Base-by-base conservation (phyloP, 306 rosid genomes). In the Cyclanthera cordifolia region DNA sequence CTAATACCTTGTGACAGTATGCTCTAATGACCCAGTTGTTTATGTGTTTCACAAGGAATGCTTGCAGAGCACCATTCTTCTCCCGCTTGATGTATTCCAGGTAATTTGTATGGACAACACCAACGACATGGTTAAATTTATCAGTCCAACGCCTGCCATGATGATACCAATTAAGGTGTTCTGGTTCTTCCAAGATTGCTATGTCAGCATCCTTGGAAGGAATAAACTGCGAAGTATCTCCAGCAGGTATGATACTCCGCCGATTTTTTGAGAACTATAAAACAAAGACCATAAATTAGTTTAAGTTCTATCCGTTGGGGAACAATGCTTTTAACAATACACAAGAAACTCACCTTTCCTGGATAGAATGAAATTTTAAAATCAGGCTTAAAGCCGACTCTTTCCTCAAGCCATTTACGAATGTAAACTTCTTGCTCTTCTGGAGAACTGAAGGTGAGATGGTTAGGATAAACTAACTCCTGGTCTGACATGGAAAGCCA, bases 161-260 rank as follows among this genome's bases (percentile, higher is more conserved):
- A 82, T 90, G 97, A 79, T 94, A 94, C 99, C 99, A 94, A 79
- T 90, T 90, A 66, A 94, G 88, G 69, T 94, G 99, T 76, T 94
- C 96, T 23, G 99, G 99, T 78, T 94, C 99, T 79, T 94, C 97
- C 49, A 90, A 80, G 71, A 94, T 90, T 37, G 97, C 97, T 83
- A 90, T 86, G 87, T 90, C 97, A 49, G 97, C 97, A 48, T 93
- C 87, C 87, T 79, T 90, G 54, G 88, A 90, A 8, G 91, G 91
- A 72, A 93, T 82, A 79, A 93, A 90, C 82, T 83, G 97, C 67
- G 95, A 85, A 71, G 94, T 94, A 77, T 94, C 97, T 75, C 99
- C 99, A 65, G 95, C 90, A 16, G 97, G 97, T 82, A 94, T 73
- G 71, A 94, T 88, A 85, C 99, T 90, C 24, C 99, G 83, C 72